Percentiles rank a stretch among this genome's conserved stretches.
Evolutionary conservation across 176 grass and related monocot species (phyloP).

Genomic region (Microstegium vimineum): DNA sequence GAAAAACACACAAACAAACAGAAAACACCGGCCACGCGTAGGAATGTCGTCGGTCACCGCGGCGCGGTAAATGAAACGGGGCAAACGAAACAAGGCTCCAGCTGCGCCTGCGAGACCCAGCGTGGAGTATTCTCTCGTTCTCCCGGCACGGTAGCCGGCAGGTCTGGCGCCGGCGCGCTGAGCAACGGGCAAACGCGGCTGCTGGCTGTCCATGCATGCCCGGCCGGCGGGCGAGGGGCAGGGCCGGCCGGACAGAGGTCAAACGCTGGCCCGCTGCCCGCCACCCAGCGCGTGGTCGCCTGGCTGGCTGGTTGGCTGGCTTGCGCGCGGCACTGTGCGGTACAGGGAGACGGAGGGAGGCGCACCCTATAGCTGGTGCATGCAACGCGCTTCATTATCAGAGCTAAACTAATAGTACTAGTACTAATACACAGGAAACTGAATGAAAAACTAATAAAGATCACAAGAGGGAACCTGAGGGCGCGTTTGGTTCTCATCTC

Average conservation of each 20-base stretch:
- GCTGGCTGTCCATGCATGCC: neutral
- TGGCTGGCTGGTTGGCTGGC: neutral
- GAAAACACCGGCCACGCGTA: neutral
- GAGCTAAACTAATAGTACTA: neutral
- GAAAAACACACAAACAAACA: too few relatives aligned
- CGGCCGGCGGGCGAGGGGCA: neutral
- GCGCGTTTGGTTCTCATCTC: too few relatives aligned
- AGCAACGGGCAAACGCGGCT: neutral
- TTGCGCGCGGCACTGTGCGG: neutral
- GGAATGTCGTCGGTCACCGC: constrained; percentile 30
- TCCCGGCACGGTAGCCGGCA: too few relatives aligned
- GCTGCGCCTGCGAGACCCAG: too few relatives aligned
- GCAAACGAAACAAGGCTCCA: neutral
- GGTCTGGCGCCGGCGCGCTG: too few relatives aligned
- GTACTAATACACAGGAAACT: too few relatives aligned
- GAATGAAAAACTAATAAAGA: too few relatives aligned
- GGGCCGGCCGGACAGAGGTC: neutral
- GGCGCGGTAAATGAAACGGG: neutral
- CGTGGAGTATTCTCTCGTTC: too few relatives aligned
- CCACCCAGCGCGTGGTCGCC: too few relatives aligned
- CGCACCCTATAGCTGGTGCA: neutral
- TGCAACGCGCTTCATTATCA: neutral
- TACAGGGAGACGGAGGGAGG: too few relatives aligned
- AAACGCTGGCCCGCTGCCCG: neutral
- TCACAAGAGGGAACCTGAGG: too few relatives aligned